Evolutionary conservation across 345 rosid genomes (phyloP).

Genomic region (Dovyalis caffra): DNA sequence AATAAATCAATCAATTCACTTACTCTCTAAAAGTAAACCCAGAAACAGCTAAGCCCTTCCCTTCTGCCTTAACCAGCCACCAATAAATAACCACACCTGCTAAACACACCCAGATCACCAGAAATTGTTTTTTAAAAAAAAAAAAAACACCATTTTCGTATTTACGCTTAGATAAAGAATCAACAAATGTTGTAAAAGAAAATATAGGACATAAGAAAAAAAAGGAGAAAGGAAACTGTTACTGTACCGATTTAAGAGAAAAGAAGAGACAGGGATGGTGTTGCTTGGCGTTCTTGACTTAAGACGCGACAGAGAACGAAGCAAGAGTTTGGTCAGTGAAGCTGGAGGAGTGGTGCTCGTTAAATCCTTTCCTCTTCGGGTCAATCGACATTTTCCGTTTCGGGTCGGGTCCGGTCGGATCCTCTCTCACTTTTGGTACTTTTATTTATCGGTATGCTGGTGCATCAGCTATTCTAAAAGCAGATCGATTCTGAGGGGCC

Average conservation of each 20-base stretch:
- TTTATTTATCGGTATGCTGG: neutral
- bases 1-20: too few species aligned
- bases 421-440: neutral
- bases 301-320: neutral
- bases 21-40: conserved; percentile 41
- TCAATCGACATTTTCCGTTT: neutral
- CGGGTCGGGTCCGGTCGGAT: neutral
- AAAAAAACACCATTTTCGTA: neutral
- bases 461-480: too few species aligned
- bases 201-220: neutral
- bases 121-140: too few species aligned
- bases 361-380: neutral
- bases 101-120: neutral
- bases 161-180: too few species aligned
- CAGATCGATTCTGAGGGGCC: neutral
- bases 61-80: conserved; percentile 36
- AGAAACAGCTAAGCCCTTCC: conserved; percentile 33
- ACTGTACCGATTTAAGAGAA: conserved; percentile 6
- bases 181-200: too few species aligned
- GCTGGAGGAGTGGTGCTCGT: neutral
- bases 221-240: neutral
- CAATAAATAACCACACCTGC: conserved; percentile 37
- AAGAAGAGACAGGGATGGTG: neutral
- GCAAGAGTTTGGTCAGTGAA: neutral
- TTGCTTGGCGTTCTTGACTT: neutral